phyloP scores from a whole-genome alignment of 345 rosid genomes.

The Populus tremula region DNA sequence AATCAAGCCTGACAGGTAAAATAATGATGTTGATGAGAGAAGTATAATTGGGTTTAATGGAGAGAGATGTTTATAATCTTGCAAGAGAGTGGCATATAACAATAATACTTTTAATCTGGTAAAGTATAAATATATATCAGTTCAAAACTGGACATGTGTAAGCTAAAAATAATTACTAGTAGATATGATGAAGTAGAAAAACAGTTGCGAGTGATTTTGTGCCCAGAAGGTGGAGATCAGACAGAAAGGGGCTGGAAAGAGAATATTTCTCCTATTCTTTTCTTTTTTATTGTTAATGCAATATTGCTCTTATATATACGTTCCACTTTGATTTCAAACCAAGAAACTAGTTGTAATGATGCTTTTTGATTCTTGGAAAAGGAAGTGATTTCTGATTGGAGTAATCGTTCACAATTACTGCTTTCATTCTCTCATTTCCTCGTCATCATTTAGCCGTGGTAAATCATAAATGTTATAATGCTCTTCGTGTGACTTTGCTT shows the following conservation, averaged over 20 bases:
- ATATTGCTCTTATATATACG: background rate
- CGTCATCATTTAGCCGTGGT: background rate
- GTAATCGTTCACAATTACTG: background rate
- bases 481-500: background rate
- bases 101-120: constrained; percentile 3
- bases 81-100: constrained; percentile 5
- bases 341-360: constrained; percentile 7
- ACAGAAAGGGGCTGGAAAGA: no score
- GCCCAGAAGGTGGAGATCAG: background rate
- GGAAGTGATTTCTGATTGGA: background rate
- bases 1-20: constrained; percentile 21
- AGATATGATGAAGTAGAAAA: background rate
- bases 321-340: background rate
- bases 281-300: no score
- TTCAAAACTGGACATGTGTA: background rate
- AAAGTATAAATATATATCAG: constrained; percentile 5
- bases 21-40: background rate
- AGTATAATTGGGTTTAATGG: background rate
- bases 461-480: background rate
- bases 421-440: background rate
- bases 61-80: constrained; percentile 16
- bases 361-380: background rate
- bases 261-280: no score
- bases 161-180: background rate
- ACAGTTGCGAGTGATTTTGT: background rate